Percentiles rank a stretch among this genome's conserved stretches.
phyloP scores from a whole-genome alignment of 495 filamentous ascomycete genomes.

The Penicillium steckii region DNA sequence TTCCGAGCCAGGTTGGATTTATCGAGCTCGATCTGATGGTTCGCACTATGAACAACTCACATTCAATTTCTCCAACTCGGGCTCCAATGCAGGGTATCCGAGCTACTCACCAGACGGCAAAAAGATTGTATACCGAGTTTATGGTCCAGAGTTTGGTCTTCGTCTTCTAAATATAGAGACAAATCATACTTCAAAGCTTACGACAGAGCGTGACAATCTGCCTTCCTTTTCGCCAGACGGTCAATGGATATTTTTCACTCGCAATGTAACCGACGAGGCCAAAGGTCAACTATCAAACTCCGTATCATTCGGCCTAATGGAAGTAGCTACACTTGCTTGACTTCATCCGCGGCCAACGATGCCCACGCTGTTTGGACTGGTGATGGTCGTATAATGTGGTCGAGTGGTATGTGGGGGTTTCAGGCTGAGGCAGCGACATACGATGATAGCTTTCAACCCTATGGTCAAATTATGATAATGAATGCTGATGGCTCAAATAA shows the following conservation, averaged over 20 bases:
- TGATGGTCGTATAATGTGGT: constrained; percentile 5
- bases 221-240: constrained; percentile 13
- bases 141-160: constrained; percentile 4
- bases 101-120: constrained; percentile 12
- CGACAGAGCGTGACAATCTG: constrained; percentile 10
- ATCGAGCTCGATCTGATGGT: constrained; percentile 9
- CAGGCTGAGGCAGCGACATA: constrained; percentile 30
- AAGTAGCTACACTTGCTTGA: neutral
- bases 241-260: constrained; percentile 13
- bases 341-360: constrained; percentile 2
- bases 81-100: constrained; percentile 9
- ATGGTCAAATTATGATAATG: constrained; percentile 34
- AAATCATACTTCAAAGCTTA: constrained; percentile 1
- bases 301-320: constrained; percentile 3
- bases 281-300: neutral
- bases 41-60: constrained; percentile 7
- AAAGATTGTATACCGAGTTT: constrained; percentile 9
- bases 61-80: neutral
- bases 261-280: neutral
- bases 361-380: constrained; percentile 8
- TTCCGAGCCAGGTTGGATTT: neutral
- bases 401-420: constrained; percentile 29
- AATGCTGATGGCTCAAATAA: constrained; percentile 31
- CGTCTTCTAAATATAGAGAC: constrained; percentile 6
- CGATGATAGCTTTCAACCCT: constrained; percentile 34